Evolutionary conservation across 352 stramenopile genomes (phyloP), one percentile per base, ranked within the genome.

Genomic region (Phytophthora constricta): DNA sequence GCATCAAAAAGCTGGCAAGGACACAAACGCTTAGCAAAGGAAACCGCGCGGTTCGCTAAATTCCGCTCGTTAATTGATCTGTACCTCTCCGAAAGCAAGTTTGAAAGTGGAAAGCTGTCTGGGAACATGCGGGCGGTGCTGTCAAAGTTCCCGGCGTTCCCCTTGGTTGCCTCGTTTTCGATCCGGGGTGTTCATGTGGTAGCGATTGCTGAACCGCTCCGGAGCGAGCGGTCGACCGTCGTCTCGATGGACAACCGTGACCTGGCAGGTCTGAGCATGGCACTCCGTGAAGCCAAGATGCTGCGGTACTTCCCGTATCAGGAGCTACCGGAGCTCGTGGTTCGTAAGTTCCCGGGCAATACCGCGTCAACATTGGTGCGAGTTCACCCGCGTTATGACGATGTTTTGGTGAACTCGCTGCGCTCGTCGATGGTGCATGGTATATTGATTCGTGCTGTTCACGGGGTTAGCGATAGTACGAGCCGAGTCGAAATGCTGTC

Each of bases 1-100:
- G 79, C 78, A 1, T 80, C 74, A 0, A 91, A 90, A 56, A 86
- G 62, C 23, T 93, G 83, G 83, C 80, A 81, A 33, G 86, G 86
- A 5, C 81, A 87, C 49, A 92, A 91, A 42, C 72, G 86, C 7
- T 53, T 93, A 25, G 68, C 64, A 2, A 86, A 89, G 61, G 76
- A 92, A 43, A 70, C 84, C 1, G 50, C 71, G 0, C 48, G 77
- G 2, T 61, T 92, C 10, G 76, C 82, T 14, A 72, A 70, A 1
- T 91, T 93, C 25, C 86, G 82, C 1, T 72, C 77, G 2, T 63
- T 80, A 13, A 72, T 90, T 23, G 82, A 92, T 41, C 62, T 88
- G 16, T 77, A 89, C 17, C 51, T 82, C 3, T 65, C 69, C 2
- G 61, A 79, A 33, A 80, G 72, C 43, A 66, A 58, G 2, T 58